Base-by-base conservation (phyloP, 2,329 filamentous ascomycete genomes). In the Fusarium algeriense region DNA sequence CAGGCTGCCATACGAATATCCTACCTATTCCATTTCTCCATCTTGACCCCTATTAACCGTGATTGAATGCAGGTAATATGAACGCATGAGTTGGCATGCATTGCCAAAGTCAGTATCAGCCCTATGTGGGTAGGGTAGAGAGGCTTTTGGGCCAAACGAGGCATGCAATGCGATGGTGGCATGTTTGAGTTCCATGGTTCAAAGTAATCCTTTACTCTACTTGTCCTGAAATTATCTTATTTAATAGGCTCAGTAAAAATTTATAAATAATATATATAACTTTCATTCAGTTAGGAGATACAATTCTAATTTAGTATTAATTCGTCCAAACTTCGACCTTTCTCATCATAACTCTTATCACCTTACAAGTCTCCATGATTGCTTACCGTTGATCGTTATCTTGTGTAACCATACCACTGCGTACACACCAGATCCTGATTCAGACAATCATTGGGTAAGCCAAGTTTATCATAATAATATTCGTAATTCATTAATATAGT, bases 401-500 rank as follows among this genome's bases (percentile, higher is more conserved):
- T 52, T 15, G 48, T 38, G 32, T 52, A 52, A 38, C 48, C 48
- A 52, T 38, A 34, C 17, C 48, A n/a, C 17, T n/a, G 26, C 5
- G 17, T 3, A 30, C 30, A 30, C 32, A 15, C 48, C 20, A 3
- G 15, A 37, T 23, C 13, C 35, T 6, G 5, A 26, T 26, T n/a
- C 32, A 38, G 4, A 17, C 32, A 2, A 26, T 52, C 20, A 26
- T 15, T 38, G 17, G 48, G 12, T 19, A 14, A 14, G 12, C 6
- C 12, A 15, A n/a, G 13, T 26, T 38, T n/a, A n/a, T 52, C 32
- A 38, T 13, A n/a, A 38, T 46, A 34, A 19, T 35, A 35, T 48
- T 67, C 64, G 43, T 67, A 37, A 56, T 37, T 67, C 63, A 49
- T 67, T 63, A 67, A 61, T 30, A 34, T 40, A 44, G 19, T 62